These are phyloP conservation scores for Metahyphopichia silvanorum DNA, from an alignment of 805 yeast species.

Conservation along the genomic window DNA sequence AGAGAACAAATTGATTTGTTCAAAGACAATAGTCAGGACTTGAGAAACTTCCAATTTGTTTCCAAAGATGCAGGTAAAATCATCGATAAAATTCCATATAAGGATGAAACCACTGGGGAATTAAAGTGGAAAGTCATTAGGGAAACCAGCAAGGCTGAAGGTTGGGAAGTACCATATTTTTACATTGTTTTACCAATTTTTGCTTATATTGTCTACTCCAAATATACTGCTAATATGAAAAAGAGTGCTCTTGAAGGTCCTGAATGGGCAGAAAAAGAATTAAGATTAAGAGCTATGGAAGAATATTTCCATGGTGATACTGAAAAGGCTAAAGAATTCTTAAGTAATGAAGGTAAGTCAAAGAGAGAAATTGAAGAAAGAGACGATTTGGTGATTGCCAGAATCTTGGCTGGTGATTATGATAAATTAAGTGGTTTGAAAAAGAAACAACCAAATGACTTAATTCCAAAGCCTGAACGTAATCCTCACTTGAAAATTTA, in stretches of 20 bases:
- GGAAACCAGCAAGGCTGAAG: slow-evolving; percentile 69
- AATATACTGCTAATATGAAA: slow-evolving; percentile 42
- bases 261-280: slow-evolving; percentile 84
- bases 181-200: slow-evolving; percentile 71
- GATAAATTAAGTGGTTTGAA: slow-evolving; percentile 63
- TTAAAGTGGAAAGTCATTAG: slow-evolving; percentile 76
- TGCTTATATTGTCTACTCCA: slow-evolving; percentile 50
- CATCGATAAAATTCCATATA: slow-evolving; percentile 80
- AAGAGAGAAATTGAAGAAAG: slow-evolving; percentile 58
- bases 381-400: slow-evolving; percentile 75
- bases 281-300: slow-evolving; percentile 71
- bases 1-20: slow-evolving; percentile 53
- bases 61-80: slow-evolving; percentile 54
- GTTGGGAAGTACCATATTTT: slow-evolving; percentile 79
- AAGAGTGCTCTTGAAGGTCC: slow-evolving; percentile 42
- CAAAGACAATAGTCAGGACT: slow-evolving; percentile 58
- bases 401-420: slow-evolving; percentile 81
- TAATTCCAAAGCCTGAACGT: slow-evolving; percentile 32
- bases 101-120: slow-evolving; percentile 74
- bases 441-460: slow-evolving; percentile 42
- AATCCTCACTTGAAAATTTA: slow-evolving; percentile 34
- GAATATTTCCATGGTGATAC: slow-evolving; percentile 53
- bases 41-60: slow-evolving; percentile 51
- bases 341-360: slow-evolving; percentile 50
- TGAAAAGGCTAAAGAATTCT: slow-evolving; percentile 50